A percentile compares a stretch with the other conserved stretches of the same genome.
phyloP scores from a whole-genome alignment of 768 basidiomycete species.

The Tylopilus intermedius region DNA sequence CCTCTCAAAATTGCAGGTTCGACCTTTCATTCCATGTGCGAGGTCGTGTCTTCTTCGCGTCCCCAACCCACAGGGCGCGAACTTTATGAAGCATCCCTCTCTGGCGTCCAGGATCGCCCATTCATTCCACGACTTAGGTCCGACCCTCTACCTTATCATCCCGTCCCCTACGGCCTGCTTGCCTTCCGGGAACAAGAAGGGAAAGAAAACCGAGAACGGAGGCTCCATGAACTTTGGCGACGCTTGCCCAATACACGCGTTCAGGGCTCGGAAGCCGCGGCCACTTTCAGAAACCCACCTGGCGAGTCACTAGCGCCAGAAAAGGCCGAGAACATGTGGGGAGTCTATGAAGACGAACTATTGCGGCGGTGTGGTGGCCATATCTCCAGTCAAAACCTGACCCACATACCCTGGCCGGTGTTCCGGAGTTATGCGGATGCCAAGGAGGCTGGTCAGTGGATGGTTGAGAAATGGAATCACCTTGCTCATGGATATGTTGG shows the following conservation, averaged over 20 bases:
- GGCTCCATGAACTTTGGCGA: constrained; percentile 61
- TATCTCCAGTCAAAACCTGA: constrained; percentile 36
- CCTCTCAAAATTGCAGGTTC: constrained; percentile 13
- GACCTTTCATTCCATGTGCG: constrained; percentile 25
- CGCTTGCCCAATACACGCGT: constrained; percentile 40
- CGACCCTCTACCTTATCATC: constrained; percentile 40
- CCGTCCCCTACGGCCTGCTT: constrained; percentile 46
- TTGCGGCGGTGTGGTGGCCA: constrained; percentile 48
- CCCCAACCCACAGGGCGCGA: constrained; percentile 42
- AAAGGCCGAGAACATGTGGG: constrained; percentile 57
- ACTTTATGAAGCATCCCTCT: constrained; percentile 47
- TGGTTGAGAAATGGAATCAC: constrained; percentile 9
- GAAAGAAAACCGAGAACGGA: constrained; percentile 51
- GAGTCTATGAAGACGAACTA: constrained; percentile 76
- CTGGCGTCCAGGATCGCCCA: constrained; percentile 51
- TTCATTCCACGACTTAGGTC: constrained; percentile 57
- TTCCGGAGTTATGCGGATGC: constrained; percentile 72
- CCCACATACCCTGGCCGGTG: constrained; percentile 61
- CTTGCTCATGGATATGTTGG: constrained; percentile 12
- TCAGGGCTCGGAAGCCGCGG: constrained; percentile 24
- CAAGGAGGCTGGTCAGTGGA: constrained; percentile 72
- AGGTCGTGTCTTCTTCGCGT: constrained; percentile 17
- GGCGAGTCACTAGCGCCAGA: constrained; percentile 39
- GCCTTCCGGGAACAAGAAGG: constrained; percentile 68
- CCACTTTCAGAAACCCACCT: constrained; percentile 10